Percentiles rank a stretch among this genome's conserved stretches.
phyloP scores from a whole-genome alignment of 768 basidiomycete genomes.

The Serendipita sp. region DNA sequence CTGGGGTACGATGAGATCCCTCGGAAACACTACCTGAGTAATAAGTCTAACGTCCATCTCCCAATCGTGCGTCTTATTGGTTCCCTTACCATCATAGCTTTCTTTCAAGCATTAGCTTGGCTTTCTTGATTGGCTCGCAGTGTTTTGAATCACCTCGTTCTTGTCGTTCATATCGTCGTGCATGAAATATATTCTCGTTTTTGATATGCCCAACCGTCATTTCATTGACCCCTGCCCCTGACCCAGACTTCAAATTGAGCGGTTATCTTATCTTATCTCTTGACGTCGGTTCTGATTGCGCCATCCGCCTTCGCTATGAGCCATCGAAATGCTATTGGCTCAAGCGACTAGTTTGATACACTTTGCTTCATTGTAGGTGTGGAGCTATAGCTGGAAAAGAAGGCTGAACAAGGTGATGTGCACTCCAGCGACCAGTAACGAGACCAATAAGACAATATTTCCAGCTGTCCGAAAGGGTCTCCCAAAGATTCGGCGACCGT shows the following conservation, averaged over 20 bases:
- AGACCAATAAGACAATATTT: slow-evolving; percentile 43
- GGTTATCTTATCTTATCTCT: too few relatives aligned
- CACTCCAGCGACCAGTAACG: slow-evolving; percentile 41
- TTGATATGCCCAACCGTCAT: too few relatives aligned
- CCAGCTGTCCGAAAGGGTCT: slow-evolving; percentile 70
- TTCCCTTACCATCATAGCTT: too few relatives aligned
- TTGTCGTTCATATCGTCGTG: too few relatives aligned
- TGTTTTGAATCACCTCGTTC: too few relatives aligned
- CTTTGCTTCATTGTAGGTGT: background rate
- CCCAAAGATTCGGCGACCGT: slow-evolving; percentile 38
- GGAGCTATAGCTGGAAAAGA: slow-evolving; percentile 33
- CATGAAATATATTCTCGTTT: too few relatives aligned
- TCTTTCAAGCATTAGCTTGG: too few relatives aligned
- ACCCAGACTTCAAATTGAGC: too few relatives aligned
- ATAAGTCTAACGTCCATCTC: too few relatives aligned
- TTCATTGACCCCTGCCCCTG: too few relatives aligned
- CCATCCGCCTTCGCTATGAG: background rate
- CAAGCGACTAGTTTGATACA: background rate
- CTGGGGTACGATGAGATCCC: background rate
- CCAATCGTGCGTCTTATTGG: too few relatives aligned
- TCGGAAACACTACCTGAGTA: background rate
- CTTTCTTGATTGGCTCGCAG: too few relatives aligned
- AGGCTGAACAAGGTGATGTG: slow-evolving; percentile 54
- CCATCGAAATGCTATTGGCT: background rate
- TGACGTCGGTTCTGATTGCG: background rate